phyloP scores from a whole-genome alignment of 257 asterid genomes.

The Fraxinus quadrangulata region DNA sequence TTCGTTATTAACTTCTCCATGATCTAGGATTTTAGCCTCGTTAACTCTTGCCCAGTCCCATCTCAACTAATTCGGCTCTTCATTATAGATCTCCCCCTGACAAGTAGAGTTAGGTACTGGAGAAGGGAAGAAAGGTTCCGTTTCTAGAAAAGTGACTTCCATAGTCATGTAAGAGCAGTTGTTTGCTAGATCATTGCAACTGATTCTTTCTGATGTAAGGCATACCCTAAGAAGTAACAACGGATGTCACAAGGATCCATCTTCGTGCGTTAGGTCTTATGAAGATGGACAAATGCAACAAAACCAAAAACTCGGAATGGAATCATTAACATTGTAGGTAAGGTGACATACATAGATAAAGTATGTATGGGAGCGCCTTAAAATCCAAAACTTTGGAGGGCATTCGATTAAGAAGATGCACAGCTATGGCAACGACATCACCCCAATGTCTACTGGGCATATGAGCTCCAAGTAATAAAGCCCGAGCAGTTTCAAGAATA shows the following conservation, averaged over 20 bases:
- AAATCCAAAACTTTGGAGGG: neutral
- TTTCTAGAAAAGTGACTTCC: constrained; percentile 9
- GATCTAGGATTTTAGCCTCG: no score
- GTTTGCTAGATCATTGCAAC: no score
- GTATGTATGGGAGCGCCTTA: neutral
- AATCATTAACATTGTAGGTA: neutral
- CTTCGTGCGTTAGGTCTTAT: neutral
- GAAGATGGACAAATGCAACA: constrained; percentile 13
- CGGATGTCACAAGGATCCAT: neutral
- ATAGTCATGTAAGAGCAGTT: neutral
- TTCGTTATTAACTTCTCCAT: no score
- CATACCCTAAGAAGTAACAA: no score
- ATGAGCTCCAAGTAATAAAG: no score
- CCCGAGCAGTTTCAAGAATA: neutral
- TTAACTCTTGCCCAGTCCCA: no score
- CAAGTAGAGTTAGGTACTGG: neutral
- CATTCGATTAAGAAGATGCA: neutral
- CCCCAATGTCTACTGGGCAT: no score
- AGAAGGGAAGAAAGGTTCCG: neutral
- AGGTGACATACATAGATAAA: neutral
- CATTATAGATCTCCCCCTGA: neutral
- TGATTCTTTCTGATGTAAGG: no score
- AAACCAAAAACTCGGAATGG: neutral
- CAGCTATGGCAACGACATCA: no score
- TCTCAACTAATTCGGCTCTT: neutral